Base-by-base conservation (phyloP, 164 flowering plant species). In the Aristolochia contorta region DNA sequence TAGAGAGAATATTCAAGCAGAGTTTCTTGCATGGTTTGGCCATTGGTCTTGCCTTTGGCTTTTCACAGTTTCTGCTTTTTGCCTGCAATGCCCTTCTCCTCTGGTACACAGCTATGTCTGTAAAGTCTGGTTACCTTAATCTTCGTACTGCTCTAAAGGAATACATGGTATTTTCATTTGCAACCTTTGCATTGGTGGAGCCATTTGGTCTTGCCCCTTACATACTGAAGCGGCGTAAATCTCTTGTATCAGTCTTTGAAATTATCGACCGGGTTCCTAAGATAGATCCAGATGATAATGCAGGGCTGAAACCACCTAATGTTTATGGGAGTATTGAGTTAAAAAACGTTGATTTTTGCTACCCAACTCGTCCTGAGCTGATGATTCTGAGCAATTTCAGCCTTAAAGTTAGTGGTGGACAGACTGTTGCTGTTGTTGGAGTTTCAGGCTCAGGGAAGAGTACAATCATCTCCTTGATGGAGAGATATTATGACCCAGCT, bases 131-230 rank as follows among this genome's bases (percentile, higher is more conserved):
- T 7, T 47, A 78, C 60, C 46, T 80, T 72, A 69, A 63, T 59
- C 75, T 82, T 19, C 68, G 76, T 12, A 86, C 87, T n/a, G 99
- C 95, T 68, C 75, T 93, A 65, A 90, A 88, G 74, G 97, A 81
- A 68, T 93, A 84, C 68, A 88, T 90, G 84, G 97, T 93, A 4
- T 90, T 93, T 75, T 88, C 97, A 21, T 90, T 93, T 73, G 96
- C 97, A 6, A 85, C 97, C 25, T 93, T 93, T 75, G 99, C 99
- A 18, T 74, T 93, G 23, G 99, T 90, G 67, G 99, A 93, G 71
- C 97, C 99, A 16, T 93, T 93, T 72, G 99, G 97, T 24, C 75
- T 93, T 77, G 97, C 99, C 57, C 99, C 99, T 1, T 90, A 90
- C 75, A 90, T 93, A 56, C 95, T 93, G 19, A 90, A 85, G 65